Percentiles rank a stretch among this genome's conserved stretches.
Conservation (phyloP, 202 grass and related monocot genomes). For the Miscanthus sacchariflorus region DNA sequence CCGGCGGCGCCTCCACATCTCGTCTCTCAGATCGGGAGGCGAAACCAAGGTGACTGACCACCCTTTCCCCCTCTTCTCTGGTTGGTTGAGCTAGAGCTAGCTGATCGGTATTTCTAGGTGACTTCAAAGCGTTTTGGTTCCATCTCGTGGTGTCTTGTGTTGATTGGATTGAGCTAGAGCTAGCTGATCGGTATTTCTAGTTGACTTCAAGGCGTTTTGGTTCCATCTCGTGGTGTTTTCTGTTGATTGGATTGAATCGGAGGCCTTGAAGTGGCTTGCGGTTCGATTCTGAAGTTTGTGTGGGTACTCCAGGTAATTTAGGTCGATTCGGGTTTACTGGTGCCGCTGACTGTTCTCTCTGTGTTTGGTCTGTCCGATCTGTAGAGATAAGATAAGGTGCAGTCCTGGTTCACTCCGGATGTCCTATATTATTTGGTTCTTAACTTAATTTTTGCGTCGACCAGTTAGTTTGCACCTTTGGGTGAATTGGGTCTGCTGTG, state of each 20-base stretch:
- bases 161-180: background rate
- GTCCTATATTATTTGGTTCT: background rate
- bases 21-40: conserved; percentile 40
- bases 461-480: background rate
- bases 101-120: background rate
- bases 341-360: background rate
- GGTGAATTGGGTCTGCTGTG: background rate
- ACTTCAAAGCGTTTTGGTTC: background rate
- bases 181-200: background rate
- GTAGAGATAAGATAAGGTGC: background rate
- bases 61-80: background rate
- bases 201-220: background rate
- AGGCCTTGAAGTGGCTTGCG: background rate
- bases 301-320: background rate
- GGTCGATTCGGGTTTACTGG: background rate
- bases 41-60: conserved; percentile 15
- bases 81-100: background rate
- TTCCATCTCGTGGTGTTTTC: background rate
- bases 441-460: background rate
- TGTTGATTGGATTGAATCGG: background rate
- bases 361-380: background rate
- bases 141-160: background rate
- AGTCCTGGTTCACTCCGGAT: background rate
- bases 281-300: background rate
- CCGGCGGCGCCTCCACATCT: conserved; percentile 32